These are phyloP conservation scores for Rhodotorula sp. DNA, from an alignment of 1,284 basidiomycete species.

Conservation along the genomic window DNA sequence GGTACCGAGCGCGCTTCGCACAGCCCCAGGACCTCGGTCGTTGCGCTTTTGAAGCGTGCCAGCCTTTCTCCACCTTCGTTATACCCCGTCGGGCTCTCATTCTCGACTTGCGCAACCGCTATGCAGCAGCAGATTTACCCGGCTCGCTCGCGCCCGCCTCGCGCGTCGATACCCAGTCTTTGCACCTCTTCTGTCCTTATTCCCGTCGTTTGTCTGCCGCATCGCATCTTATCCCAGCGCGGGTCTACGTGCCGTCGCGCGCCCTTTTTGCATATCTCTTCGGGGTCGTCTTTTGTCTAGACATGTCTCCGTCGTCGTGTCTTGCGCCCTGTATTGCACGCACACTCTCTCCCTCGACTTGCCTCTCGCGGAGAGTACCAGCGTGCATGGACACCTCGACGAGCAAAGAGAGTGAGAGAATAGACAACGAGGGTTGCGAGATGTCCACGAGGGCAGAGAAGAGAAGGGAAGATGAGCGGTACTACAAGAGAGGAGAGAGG, in stretches of 20 bases:
- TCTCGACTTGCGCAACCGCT: no score
- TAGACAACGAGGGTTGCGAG: neutral
- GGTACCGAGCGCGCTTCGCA: neutral
- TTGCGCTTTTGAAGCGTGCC: slow-evolving; percentile 5
- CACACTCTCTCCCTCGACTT: no score
- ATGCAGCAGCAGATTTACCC: neutral
- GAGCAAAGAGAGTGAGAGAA: neutral
- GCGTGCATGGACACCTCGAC: neutral
- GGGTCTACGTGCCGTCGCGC: neutral
- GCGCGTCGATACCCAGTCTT: no score
- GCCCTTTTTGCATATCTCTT: neutral
- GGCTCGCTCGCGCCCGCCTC: neutral
- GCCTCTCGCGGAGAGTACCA: neutral
- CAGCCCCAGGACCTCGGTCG: neutral
- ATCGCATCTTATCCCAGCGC: neutral
- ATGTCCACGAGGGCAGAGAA: neutral
- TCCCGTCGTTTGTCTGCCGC: no score
- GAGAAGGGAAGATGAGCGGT: neutral
- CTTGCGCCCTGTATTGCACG: no score
- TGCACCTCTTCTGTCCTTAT: no score
- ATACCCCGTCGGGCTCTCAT: no score
- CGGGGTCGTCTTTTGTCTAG: no score
- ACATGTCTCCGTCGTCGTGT: no score
- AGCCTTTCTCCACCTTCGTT: no score
- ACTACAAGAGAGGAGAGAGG: neutral